Evolutionary conservation across 2,329 filamentous ascomycete species (phyloP), one percentile per base, ranked within the genome.

Genomic region (Ceratocystis eucalypticola): DNA sequence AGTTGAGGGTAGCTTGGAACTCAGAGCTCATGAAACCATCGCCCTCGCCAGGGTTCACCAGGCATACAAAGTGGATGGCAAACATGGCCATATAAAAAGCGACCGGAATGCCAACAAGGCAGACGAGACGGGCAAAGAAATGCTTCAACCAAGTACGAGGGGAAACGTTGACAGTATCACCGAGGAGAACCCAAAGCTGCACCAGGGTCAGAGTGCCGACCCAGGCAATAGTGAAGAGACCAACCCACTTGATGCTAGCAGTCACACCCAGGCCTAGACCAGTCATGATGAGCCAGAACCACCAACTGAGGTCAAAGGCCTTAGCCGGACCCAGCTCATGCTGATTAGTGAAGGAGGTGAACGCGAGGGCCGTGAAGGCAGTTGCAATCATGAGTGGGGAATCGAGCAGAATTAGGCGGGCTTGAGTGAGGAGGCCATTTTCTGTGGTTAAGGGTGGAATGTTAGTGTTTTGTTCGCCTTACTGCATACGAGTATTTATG

Each of bases 21-120:
- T 99, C 94, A 66, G 93, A 96, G 74, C 92, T 96, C 94, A 99
- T 99, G 80, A 99, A 99, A 66, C 94, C 94, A 76, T 99, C 94
- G 65, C 94, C 94, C 64, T 99, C 94, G 68, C 94, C 94, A 33
- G 94, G 94, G 77, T 99, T 99, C 68, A 88, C 84, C 53, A 99
- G 83, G 80, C 90, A 95, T 71, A 92, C 71, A 77, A 99, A 99
- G 80, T 99, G 94, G 72, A 99, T 95, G 65, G 85, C 92, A 73
- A 99, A 99, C 89, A 97, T 96, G 73, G 84, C 87, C 81, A 96
- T 87, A 79, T 99, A 99, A 78, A 99, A 96, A 45, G 85, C 86
- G 30, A 88, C 71, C 5, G 94, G 94, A 70, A 99, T 89, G 71
- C 96, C 80, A 70, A 99, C 91, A 65, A 99, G 81, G 75, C 91